phyloP scores from a whole-genome alignment of 2,329 filamentous ascomycete genomes.

The Neonectria neomacrospora region DNA sequence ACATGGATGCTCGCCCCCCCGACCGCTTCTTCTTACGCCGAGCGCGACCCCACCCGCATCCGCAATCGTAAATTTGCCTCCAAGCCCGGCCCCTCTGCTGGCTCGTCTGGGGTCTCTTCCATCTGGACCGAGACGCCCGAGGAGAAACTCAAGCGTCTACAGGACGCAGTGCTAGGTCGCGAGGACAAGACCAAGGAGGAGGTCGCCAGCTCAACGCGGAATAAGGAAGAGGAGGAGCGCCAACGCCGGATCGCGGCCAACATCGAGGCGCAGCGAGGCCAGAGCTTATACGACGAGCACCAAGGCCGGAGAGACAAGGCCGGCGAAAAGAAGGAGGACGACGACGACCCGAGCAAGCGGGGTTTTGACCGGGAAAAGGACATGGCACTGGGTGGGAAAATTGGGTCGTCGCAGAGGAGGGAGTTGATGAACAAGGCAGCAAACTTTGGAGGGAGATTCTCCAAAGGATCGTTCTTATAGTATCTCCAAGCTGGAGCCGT shows the following conservation, averaged over 20 bases:
- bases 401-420: constrained; percentile 77
- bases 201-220: constrained; percentile 53
- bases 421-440: constrained; percentile 83
- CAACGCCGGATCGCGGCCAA: constrained; percentile 59
- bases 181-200: constrained; percentile 54
- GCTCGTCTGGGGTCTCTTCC: constrained; percentile 62
- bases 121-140: constrained; percentile 95
- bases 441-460: constrained; percentile 85
- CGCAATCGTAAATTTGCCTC: constrained; percentile 86
- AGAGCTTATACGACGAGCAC: constrained; percentile 70
- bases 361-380: constrained; percentile 95
- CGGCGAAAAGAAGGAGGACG: constrained; percentile 62
- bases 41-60: constrained; percentile 84
- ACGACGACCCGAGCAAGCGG: constrained; percentile 90
- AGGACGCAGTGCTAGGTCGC: constrained; percentile 85
- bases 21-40: constrained; percentile 63
- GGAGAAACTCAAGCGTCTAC: constrained; percentile 82
- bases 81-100: constrained; percentile 53
- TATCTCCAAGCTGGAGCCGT: background rate
- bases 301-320: constrained; percentile 48
- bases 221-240: constrained; percentile 67
- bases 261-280: constrained; percentile 65
- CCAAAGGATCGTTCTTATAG: constrained; percentile 75
- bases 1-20: constrained; percentile 86
- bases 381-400: constrained; percentile 79